Conservation (phyloP, 495 filamentous ascomycete species). For the Diplogelasinospora grovesii region DNA sequence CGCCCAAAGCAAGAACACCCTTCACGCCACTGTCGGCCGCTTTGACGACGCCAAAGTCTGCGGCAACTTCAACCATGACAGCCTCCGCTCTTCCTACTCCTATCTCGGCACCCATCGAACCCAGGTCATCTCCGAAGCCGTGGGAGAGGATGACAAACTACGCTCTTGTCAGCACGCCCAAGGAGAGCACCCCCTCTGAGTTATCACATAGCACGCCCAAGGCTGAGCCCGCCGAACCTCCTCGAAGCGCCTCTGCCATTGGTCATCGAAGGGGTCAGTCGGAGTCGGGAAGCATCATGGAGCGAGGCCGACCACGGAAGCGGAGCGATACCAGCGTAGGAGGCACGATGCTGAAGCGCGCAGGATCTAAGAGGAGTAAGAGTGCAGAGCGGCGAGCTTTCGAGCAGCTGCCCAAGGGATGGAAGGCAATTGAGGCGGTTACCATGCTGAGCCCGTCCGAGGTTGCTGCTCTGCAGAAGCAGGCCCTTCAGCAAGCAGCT, state of each 20-base stretch:
- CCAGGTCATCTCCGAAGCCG: conserved; percentile 36
- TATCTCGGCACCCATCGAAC: conserved; percentile 37
- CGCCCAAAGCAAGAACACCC: conserved; percentile 37
- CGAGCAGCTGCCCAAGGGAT: conserved; percentile 52
- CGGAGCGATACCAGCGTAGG: conserved; percentile 28
- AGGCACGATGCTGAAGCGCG: conserved; percentile 26
- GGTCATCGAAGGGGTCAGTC: conserved; percentile 45
- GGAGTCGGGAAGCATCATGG: conserved; percentile 53
- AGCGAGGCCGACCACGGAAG: conserved; percentile 52
- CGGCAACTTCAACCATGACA: conserved; percentile 35
- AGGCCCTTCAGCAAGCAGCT: conserved; percentile 57
- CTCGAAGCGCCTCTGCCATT: conserved; percentile 12
- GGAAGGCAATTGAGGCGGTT: conserved; percentile 46
- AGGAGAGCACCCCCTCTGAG: conserved; percentile 20
- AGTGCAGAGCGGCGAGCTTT: conserved; percentile 45
- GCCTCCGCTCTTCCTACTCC: conserved; percentile 40
- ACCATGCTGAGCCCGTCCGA: conserved; percentile 43
- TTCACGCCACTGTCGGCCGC: conserved; percentile 37
- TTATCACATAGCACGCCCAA: conserved; percentile 23
- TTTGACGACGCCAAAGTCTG: conserved; percentile 31
- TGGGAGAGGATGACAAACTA: conserved; percentile 33
- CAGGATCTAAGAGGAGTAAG: conserved; percentile 31
- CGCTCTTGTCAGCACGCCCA: conserved; percentile 15
- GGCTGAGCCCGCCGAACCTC: conserved; percentile 26
- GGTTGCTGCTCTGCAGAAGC: conserved; percentile 47